Percentiles rank a stretch among this genome's conserved stretches.
Evolutionary conservation across 495 filamentous ascomycete species (phyloP).

Genomic region (Gamarada debralockiae): DNA sequence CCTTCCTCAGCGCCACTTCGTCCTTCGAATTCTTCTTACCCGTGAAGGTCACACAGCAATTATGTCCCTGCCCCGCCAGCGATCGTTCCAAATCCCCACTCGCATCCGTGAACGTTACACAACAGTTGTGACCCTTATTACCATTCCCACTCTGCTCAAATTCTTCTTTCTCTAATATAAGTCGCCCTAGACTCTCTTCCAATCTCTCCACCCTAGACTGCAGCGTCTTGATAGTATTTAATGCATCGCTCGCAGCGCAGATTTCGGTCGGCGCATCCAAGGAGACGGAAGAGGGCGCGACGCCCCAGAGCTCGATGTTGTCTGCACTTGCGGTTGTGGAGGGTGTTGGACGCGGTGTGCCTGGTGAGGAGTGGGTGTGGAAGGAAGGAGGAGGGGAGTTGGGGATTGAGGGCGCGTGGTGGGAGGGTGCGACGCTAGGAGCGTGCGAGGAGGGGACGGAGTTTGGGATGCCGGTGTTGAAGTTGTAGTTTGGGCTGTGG

Average conservation of each 20-base stretch:
- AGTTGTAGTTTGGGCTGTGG: constrained; percentile 9
- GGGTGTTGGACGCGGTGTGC: constrained; percentile 13
- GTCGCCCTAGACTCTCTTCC: constrained; percentile 16
- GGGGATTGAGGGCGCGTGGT: background rate
- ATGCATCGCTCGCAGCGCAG: constrained; percentile 17
- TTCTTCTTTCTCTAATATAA: constrained; percentile 2
- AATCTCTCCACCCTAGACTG: constrained; percentile 17
- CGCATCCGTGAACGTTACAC: constrained; percentile 12
- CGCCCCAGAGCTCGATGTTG: constrained; percentile 9
- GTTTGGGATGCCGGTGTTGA: constrained; percentile 12
- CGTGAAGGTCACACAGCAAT: constrained; percentile 16
- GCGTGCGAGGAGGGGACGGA: background rate
- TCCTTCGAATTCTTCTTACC: too few species aligned
- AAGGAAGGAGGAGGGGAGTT: constrained; percentile 17
- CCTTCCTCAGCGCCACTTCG: background rate
- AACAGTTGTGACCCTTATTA: constrained; percentile 12
- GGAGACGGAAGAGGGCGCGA: constrained; percentile 6
- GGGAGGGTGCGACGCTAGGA: background rate
- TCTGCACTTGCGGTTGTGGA: background rate
- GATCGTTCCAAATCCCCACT: constrained; percentile 13
- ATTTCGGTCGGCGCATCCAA: constrained; percentile 6
- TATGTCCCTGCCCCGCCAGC: background rate
- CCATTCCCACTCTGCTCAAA: background rate
- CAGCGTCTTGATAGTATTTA: constrained; percentile 14
- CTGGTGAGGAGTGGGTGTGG: constrained; percentile 18